Evolutionary conservation across 1,284 basidiomycete species (phyloP).

Genomic region (Porodaedalea pini): DNA sequence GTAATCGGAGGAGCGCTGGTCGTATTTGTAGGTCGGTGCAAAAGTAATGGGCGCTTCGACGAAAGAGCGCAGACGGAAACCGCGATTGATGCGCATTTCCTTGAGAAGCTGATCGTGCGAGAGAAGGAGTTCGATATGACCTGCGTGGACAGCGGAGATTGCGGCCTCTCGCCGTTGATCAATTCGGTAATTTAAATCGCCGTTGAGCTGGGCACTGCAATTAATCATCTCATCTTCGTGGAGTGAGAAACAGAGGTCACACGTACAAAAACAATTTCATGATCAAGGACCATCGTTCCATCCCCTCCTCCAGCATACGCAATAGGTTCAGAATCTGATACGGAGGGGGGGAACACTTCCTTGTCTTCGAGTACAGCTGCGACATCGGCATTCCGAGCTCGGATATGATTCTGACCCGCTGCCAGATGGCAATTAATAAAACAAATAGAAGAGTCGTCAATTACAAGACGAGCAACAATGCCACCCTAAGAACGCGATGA

Average conservation of each 20-base stretch:
- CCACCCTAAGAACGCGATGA: constrained; percentile 61
- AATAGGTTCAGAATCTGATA: constrained; percentile 44
- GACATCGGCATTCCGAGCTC: constrained; percentile 83
- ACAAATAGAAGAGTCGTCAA: constrained; percentile 90
- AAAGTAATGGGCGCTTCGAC: constrained; percentile 80
- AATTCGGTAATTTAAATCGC: constrained; percentile 92
- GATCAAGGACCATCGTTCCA: constrained; percentile 91
- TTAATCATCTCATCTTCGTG: constrained; percentile 1
- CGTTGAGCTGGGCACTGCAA: constrained; percentile 51
- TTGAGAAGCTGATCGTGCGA: constrained; percentile 87
- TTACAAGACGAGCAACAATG: constrained; percentile 83
- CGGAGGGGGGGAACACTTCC: constrained; percentile 55
- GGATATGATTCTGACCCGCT: constrained; percentile 83
- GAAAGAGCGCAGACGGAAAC: constrained; percentile 83
- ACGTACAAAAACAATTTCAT: constrained; percentile 89
- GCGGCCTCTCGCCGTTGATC: constrained; percentile 85
- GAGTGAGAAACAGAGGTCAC: constrained; percentile 3
- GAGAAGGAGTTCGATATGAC: constrained; percentile 64
- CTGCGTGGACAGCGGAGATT: constrained; percentile 59
- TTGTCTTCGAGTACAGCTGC: constrained; percentile 83
- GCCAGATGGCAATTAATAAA: constrained; percentile 97
- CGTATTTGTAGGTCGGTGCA: constrained; percentile 95
- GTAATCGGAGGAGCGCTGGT: constrained; percentile 72
- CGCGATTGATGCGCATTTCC: constrained; percentile 83
- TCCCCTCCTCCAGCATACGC: constrained; percentile 89